Evolutionary conservation across 495 filamentous ascomycete genomes (phyloP).

Genomic region (Penicillium cinerascens): DNA sequence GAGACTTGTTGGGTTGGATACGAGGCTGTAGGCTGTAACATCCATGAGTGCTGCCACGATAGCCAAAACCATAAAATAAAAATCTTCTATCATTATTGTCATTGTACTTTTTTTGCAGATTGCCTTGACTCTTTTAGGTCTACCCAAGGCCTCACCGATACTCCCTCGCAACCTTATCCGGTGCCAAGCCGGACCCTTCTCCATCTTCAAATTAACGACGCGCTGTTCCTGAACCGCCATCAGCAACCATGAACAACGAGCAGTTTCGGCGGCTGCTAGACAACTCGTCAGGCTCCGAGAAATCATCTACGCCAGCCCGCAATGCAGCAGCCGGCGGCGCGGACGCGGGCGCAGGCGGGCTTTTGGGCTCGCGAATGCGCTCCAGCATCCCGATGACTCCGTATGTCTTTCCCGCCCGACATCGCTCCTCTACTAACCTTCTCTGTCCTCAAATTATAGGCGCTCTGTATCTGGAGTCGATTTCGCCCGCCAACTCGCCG

Average conservation of each 20-base stretch:
- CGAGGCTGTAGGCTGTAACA: neutral
- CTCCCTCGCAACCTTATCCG: conserved; percentile 7
- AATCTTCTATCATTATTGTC: neutral
- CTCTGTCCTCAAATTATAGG: too few relatives aligned
- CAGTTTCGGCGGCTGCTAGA: conserved; percentile 89
- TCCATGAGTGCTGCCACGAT: neutral
- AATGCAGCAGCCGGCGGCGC: conserved; percentile 20
- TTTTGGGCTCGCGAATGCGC: conserved; percentile 57
- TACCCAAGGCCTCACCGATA: neutral
- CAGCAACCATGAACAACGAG: conserved; percentile 78
- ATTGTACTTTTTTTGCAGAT: neutral
- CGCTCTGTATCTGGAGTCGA: conserved; percentile 67
- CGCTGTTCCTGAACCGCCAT: neutral
- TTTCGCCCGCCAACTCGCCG: conserved; percentile 82
- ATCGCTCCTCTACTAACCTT: neutral
- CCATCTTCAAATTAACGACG: conserved; percentile 16
- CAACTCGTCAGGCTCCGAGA: conserved; percentile 25
- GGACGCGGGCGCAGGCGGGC: conserved; percentile 25
- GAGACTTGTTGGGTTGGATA: neutral
- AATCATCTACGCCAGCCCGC: conserved; percentile 8
- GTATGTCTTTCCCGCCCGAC: conserved; percentile 39
- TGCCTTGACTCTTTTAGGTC: neutral
- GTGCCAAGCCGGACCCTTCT: conserved; percentile 11
- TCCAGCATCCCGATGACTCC: conserved; percentile 86
- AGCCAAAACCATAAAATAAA: neutral